Evolutionary conservation across 805 yeast genomes (phyloP).

Genomic region (Candida nitratophila): DNA sequence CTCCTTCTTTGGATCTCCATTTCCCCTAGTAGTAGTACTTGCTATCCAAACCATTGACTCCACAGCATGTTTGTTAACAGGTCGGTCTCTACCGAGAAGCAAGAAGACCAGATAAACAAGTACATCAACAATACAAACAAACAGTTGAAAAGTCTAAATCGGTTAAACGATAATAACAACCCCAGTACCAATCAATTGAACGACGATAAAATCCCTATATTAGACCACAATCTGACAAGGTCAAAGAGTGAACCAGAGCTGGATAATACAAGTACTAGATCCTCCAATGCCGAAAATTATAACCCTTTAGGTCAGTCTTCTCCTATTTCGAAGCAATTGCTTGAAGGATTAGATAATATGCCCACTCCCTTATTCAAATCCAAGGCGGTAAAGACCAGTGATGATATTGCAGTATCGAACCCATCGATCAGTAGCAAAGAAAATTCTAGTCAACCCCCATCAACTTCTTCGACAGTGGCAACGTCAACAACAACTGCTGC

Average conservation of each 20-base stretch:
- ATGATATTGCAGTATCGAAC: too few relatives aligned
- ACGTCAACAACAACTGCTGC: neutral
- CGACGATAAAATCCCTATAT: too few relatives aligned
- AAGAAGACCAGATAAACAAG: slow-evolving; percentile 1
- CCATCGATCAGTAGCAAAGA: too few relatives aligned
- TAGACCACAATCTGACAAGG: slow-evolving; percentile 1
- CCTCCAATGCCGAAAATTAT: neutral
- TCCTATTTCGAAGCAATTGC: neutral
- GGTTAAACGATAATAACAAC: neutral
- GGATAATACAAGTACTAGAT: neutral
- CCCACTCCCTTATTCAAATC: neutral
- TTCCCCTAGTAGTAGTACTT: too few relatives aligned
- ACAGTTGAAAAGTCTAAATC: neutral
- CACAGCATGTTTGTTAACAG: too few relatives aligned
- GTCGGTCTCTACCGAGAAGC: neutral
- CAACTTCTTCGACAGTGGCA: neutral
- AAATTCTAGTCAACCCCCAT: too few relatives aligned
- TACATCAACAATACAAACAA: slow-evolving; percentile 2
- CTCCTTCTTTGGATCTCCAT: too few relatives aligned
- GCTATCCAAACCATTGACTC: too few relatives aligned
- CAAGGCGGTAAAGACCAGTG: too few relatives aligned
- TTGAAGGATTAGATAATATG: neutral
- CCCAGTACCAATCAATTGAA: slow-evolving; percentile 4
- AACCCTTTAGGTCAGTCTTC: neutral
- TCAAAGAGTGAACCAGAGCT: neutral